Evolutionary conservation across 352 stramenopile genomes (phyloP).

Genomic region (Elongisporangium senticosum): DNA sequence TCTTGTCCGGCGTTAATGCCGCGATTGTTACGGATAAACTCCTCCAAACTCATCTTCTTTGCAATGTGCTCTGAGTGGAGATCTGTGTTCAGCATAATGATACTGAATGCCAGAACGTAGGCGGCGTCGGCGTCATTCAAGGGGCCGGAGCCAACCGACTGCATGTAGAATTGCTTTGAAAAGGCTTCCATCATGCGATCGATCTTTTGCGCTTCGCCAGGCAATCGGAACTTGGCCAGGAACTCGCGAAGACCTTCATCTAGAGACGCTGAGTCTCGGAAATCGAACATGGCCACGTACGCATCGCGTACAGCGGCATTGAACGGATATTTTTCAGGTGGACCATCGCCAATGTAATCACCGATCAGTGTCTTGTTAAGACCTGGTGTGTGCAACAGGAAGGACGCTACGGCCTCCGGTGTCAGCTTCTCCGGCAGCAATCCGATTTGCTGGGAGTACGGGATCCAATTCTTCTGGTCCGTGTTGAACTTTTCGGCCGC

Average conservation of each 20-base stretch:
- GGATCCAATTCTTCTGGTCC: conserved; percentile 90
- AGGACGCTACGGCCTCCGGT: conserved; percentile 85
- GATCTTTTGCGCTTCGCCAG: conserved; percentile 98
- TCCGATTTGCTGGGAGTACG: conserved; percentile 83
- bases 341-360: conserved; percentile 95
- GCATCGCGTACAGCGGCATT: conserved; percentile 82
- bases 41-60: conserved; percentile 86
- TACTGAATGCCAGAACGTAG: conserved; percentile 97
- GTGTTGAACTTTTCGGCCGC: conserved; percentile 94
- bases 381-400: conserved; percentile 92
- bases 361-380: conserved; percentile 93
- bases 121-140: conserved; percentile 88
- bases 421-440: conserved; percentile 80
- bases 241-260: conserved; percentile 92
- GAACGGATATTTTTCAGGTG: conserved; percentile 95
- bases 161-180: conserved; percentile 87
- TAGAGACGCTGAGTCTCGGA: conserved; percentile 80
- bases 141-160: conserved; percentile 53
- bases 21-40: conserved; percentile 86
- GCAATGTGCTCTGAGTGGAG: conserved; percentile 91
- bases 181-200: conserved; percentile 97
- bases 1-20: conserved; percentile 82
- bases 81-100: conserved; percentile 99
- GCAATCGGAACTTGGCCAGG: conserved; percentile 93
- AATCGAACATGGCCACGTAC: conserved; percentile 94